These are phyloP conservation scores for Austroboletus festivus DNA, from an alignment of 768 basidiomycete genomes.

Conservation along the genomic window DNA sequence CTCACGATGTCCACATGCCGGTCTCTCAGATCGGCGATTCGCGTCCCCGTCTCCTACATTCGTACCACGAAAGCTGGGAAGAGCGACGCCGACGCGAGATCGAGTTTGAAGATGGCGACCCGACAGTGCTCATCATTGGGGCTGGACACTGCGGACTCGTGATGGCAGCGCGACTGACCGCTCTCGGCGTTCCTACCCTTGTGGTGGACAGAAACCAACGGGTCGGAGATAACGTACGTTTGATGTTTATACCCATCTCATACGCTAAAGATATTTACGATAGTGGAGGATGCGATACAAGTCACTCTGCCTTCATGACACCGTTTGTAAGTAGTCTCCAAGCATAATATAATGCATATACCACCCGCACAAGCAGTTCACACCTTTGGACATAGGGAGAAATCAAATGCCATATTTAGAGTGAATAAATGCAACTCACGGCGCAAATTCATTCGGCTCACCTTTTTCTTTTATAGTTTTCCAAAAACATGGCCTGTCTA, in stretches of 20 bases:
- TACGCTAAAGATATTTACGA: constrained; percentile 2
- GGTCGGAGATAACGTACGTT: constrained; percentile 44
- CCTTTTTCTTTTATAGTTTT: no score
- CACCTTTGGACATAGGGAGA: constrained; percentile 35
- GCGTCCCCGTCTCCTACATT: constrained; percentile 32
- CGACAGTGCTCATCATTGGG: constrained; percentile 60
- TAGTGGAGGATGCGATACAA: constrained; percentile 58
- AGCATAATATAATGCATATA: no score
- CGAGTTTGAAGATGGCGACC: constrained; percentile 45
- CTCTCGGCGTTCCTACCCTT: constrained; percentile 50
- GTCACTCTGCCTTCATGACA: constrained; percentile 50
- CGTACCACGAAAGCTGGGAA: constrained; percentile 52
- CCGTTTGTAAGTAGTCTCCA: constrained; percentile 48
- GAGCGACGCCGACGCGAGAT: constrained; percentile 38
- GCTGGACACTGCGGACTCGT: constrained; percentile 66
- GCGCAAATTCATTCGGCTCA: background rate
- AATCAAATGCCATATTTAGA: constrained; percentile 55
- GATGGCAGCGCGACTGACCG: constrained; percentile 58
- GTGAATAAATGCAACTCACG: constrained; percentile 28
- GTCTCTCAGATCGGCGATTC: constrained; percentile 32
- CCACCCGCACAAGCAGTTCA: no score
- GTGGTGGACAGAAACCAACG: constrained; percentile 50
- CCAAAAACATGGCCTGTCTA: constrained; percentile 52
- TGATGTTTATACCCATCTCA: background rate
- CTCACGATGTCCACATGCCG: background rate